Base-by-base conservation (phyloP, 78 protist genomes). In the Goniomonas avonlea region DNA sequence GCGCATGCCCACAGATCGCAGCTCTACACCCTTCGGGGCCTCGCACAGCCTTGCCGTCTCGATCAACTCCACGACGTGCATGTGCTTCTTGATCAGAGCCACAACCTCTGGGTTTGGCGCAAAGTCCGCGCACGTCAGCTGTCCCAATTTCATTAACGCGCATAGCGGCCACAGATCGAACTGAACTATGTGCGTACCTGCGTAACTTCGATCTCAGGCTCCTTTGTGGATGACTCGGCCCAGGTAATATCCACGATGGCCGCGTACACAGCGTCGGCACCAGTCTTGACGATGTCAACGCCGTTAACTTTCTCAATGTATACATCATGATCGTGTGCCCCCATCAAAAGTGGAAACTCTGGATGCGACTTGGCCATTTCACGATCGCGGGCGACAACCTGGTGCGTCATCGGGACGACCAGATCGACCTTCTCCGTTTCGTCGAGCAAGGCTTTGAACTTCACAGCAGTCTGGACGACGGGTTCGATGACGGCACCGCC, bases 321-420 rank as follows among this genome's bases (percentile, higher is more conserved):
- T 2, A 53, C 59, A 15, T 68, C 75, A 53, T 68, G 75, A 53
- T 68, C 75, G 56, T 68, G 75, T 37, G 58, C 75, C 34, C 40
- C 75, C 29, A 68, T 23, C 15, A 68, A 5, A 15, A 68, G 25
- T 27, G 75, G 75, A 53, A 68, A 68, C 27, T 45, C 48, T 37
- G 43, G n/a, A 48, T 68, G 23, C 56, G 4, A 13, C 0, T 4
- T 7, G 38, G 48, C 56, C 75, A 68, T 38, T 45, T 45, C 53
- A 17, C 53, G 53, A 43, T 63, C 71, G 47, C 8, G 25, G 15
- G 35, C 47, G 47, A 41, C 34, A 7, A 68, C 75, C 56, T 68
- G 47, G 43, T 61, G 70, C 3, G 39, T 32, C 25, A 68, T 23
- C 34, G 75, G 75, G 56, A 68, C 43, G 40, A 68, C 75, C n/a